Conservation (phyloP, 257 asterid genomes). For the Hygrophila difformis region DNA sequence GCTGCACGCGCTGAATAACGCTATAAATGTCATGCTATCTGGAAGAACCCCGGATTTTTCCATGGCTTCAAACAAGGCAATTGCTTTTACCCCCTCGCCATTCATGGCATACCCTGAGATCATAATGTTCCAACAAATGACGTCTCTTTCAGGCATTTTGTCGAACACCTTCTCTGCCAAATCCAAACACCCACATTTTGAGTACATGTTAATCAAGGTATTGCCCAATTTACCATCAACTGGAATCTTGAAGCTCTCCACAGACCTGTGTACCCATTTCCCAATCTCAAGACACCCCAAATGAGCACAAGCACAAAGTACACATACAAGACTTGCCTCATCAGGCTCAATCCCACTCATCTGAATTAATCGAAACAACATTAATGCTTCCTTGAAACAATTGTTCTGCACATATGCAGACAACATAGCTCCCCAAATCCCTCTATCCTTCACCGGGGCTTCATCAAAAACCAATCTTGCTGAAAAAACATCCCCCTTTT, state of each 20-base stretch:
- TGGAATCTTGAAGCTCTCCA: constrained; percentile 23
- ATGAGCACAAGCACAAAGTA: constrained; percentile 59
- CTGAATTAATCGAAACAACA: constrained; percentile 60
- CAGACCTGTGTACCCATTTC: constrained; percentile 51
- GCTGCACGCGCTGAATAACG: constrained; percentile 61
- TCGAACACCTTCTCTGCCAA: constrained; percentile 45
- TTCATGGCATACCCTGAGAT: constrained; percentile 66
- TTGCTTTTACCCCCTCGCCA: constrained; percentile 41
- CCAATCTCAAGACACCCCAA: constrained; percentile 60
- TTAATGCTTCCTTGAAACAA: constrained; percentile 67
- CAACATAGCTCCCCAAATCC: constrained; percentile 70
- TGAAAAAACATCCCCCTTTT: constrained; percentile 40
- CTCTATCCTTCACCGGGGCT: constrained; percentile 52
- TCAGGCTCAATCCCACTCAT: constrained; percentile 48
- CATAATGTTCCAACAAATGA: constrained; percentile 65
- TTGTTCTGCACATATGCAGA: constrained; percentile 68
- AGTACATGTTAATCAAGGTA: constrained; percentile 55
- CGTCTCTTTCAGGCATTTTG: constrained; percentile 45
- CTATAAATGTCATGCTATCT: constrained; percentile 46
- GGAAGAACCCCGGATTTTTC: constrained; percentile 30
- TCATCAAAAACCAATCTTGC: constrained; percentile 62
- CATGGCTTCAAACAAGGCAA: constrained; percentile 48
- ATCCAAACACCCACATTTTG: constrained; percentile 58
- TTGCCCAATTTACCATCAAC: constrained; percentile 41
- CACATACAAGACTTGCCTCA: constrained; percentile 49